These are phyloP conservation scores for Penicillium hesseltinei DNA, from an alignment of 2,329 filamentous ascomycete species.

Conservation along the genomic window DNA sequence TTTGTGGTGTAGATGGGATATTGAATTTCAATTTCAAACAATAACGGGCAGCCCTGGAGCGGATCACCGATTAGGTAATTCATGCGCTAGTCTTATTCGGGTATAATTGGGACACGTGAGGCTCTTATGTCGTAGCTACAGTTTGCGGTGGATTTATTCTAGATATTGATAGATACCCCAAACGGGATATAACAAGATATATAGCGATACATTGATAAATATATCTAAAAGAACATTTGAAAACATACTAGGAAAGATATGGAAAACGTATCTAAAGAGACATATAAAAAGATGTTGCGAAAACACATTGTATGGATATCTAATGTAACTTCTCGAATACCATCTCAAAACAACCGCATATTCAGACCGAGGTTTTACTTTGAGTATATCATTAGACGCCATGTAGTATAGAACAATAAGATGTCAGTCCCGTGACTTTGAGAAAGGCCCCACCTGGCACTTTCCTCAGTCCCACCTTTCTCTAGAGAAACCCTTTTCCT, in stretches of 20 bases:
- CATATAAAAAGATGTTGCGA: not conserved
- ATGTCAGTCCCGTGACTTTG: not conserved
- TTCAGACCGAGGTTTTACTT: no score
- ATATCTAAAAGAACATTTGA: not conserved
- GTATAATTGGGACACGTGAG: slow-evolving; percentile 25
- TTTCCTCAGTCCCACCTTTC: not conserved
- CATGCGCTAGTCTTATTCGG: slow-evolving; percentile 15
- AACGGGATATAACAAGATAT: no score
- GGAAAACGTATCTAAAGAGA: not conserved
- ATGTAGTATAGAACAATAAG: no score
- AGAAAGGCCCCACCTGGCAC: not conserved
- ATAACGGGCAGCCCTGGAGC: slow-evolving; percentile 16
- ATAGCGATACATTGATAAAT: not conserved
- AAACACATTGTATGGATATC: not conserved
- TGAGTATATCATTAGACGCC: no score
- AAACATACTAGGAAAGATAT: not conserved
- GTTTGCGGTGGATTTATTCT: not conserved
- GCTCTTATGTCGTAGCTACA: not conserved
- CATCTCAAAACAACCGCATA: not conserved
- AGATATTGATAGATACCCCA: not conserved
- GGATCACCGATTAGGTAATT: slow-evolving; percentile 15
- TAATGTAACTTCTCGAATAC: not conserved
- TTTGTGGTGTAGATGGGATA: slow-evolving; percentile 8
- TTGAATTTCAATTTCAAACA: slow-evolving; percentile 13
- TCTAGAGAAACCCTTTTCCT: not conserved